phyloP scores from a whole-genome alignment of 768 basidiomycete species.

The Naganishia friedmannii region DNA sequence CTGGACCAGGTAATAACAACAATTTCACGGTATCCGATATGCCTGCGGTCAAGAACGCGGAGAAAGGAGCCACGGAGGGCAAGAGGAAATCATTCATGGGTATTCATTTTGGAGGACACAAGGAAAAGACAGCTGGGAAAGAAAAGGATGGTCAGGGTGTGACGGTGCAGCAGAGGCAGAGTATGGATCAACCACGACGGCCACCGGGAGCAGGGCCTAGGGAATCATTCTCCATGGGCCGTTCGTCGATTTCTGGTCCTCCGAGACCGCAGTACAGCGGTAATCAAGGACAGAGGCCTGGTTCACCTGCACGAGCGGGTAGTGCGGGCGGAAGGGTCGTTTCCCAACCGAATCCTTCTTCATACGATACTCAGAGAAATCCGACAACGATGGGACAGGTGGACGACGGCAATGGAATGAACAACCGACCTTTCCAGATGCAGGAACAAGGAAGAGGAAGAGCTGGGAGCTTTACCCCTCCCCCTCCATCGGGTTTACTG shows the following conservation, averaged over 20 bases:
- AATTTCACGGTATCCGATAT: background rate
- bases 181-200: constrained; percentile 2
- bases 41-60: background rate
- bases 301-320: background rate
- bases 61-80: background rate
- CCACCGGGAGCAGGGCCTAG: too few relatives aligned
- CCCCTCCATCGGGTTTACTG: background rate
- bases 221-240: background rate
- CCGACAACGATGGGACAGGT: background rate
- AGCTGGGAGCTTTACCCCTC: background rate
- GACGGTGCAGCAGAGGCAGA: background rate
- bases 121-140: constrained; percentile 10
- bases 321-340: background rate
- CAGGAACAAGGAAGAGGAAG: constrained; percentile 1
- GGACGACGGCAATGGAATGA: background rate
- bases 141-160: background rate
- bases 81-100: constrained; percentile 28
- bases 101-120: constrained; percentile 28
- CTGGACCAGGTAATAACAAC: background rate
- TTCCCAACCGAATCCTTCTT: constrained; percentile 5
- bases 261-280: background rate
- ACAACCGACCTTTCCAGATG: background rate
- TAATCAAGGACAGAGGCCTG: background rate
- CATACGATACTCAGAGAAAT: background rate
- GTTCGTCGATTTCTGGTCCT: constrained; percentile 2